Conservation (phyloP, 768 basidiomycete species). For the Trametopsis cervina region DNA sequence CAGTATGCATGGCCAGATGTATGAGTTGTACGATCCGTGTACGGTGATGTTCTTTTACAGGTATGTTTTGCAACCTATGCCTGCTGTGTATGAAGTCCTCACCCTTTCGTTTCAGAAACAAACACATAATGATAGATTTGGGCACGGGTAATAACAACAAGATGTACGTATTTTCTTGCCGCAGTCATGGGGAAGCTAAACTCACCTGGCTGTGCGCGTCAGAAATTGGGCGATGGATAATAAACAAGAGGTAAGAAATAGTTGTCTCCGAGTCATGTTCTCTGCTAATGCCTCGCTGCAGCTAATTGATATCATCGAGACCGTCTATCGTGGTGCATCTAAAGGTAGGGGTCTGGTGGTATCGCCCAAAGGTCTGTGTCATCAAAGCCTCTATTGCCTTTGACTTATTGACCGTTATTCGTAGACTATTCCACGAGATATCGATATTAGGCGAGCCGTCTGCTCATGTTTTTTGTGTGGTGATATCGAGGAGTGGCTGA, state of each 20-base stretch:
- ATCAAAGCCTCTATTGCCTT: neutral
- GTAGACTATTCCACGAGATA: conserved; percentile 79
- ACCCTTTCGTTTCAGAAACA: conserved; percentile 53
- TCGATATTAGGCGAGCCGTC: conserved; percentile 43
- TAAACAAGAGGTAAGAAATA: conserved; percentile 76
- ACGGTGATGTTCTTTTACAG: conserved; percentile 99
- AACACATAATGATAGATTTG: conserved; percentile 99
- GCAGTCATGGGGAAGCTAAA: too few relatives aligned
- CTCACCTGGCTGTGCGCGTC: too few relatives aligned
- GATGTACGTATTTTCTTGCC: conserved; percentile 63
- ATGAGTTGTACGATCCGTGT: conserved; percentile 95
- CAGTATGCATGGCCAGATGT: conserved; percentile 62
- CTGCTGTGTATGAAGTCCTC: neutral
- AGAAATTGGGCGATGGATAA: conserved; percentile 99
- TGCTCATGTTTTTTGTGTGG: too few relatives aligned
- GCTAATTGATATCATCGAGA: conserved; percentile 97
- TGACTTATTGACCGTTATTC: neutral
- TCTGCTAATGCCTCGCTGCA: conserved; percentile 24
- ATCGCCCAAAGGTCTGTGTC: conserved; percentile 77
- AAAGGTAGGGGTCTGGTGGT: conserved; percentile 98
- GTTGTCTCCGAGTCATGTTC: too few relatives aligned
- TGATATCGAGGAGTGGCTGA: too few relatives aligned
- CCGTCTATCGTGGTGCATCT: conserved; percentile 95
- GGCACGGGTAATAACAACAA: conserved; percentile 99
- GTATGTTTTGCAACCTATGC: conserved; percentile 34